phyloP scores from a whole-genome alignment of 257 asterid species.

The Primulina huaijiensis region DNA sequence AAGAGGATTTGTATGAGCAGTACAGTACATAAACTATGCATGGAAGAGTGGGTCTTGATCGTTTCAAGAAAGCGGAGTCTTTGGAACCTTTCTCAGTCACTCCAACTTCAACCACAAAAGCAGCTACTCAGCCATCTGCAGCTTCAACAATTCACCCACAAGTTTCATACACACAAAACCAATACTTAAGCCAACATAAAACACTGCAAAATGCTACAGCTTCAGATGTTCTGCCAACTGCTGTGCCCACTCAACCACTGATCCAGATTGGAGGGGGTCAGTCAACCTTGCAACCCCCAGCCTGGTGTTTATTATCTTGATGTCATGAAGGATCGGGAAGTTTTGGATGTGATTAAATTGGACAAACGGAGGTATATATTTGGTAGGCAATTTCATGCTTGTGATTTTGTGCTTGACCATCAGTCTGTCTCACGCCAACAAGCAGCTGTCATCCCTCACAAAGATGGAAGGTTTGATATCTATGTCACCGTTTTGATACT shows the following conservation, averaged over 20 bases:
- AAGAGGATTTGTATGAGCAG: constrained; percentile 21
- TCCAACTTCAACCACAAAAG: constrained; percentile 41
- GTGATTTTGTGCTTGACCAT: constrained; percentile 97
- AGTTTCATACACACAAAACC: constrained; percentile 40
- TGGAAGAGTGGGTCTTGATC: constrained; percentile 87
- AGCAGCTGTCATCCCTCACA: constrained; percentile 91
- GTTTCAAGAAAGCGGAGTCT: constrained; percentile 88
- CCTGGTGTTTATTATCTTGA: constrained; percentile 85
- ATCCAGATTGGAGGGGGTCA: constrained; percentile 89
- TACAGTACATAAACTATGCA: constrained; percentile 47
- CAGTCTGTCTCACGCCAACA: constrained; percentile 98
- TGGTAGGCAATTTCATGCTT: constrained; percentile 87
- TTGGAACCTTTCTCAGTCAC: constrained; percentile 79
- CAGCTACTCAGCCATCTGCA: constrained; percentile 30
- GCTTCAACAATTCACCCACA: constrained; percentile 40
- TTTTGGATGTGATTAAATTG: constrained; percentile 71
- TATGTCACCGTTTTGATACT: not conserved
- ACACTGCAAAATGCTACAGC: constrained; percentile 35
- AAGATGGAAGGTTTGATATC: constrained; percentile 69
- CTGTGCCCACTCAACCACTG: constrained; percentile 48
- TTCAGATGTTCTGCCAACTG: constrained; percentile 35
- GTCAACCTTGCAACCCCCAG: constrained; percentile 96
- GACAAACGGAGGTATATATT: constrained; percentile 79
- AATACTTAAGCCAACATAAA: constrained; percentile 37
- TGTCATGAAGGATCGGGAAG: constrained; percentile 91